These are phyloP conservation scores for Peniophora sp. DNA, from an alignment of 1,284 basidiomycete species.

Conservation along the genomic window DNA sequence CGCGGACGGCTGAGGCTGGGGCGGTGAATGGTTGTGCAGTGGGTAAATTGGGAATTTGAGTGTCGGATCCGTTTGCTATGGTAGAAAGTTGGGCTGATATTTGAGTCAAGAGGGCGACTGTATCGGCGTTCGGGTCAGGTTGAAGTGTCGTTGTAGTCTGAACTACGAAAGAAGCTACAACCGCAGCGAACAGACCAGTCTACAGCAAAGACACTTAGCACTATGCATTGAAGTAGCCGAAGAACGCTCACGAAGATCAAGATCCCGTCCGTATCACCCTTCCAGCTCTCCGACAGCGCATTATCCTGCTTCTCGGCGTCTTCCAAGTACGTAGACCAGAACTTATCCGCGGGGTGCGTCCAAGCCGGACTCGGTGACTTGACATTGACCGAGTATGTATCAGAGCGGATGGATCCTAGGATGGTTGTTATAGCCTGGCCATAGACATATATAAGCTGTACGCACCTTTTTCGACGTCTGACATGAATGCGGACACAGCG, in stretches of 20 bases:
- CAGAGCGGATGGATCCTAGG: background rate
- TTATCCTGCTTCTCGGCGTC: background rate
- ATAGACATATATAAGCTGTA: background rate
- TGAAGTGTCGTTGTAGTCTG: slow-evolving; percentile 31
- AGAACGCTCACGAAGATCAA: background rate
- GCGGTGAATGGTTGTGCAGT: slow-evolving; percentile 9
- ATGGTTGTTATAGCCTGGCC: background rate
- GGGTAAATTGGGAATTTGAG: background rate
- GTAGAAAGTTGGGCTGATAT: slow-evolving; percentile 13
- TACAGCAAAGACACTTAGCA: background rate
- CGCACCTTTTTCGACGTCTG: background rate
- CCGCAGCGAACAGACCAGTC: slow-evolving; percentile 38
- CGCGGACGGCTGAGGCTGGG: slow-evolving; percentile 17
- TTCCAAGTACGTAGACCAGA: background rate
- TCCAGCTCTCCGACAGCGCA: background rate
- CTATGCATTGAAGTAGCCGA: background rate
- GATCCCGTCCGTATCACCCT: background rate
- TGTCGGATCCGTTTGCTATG: background rate
- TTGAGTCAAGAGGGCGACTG: slow-evolving; percentile 24
- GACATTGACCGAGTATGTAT: background rate
- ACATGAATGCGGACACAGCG: too few species aligned
- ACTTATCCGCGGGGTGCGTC: background rate
- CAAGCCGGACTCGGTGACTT: background rate
- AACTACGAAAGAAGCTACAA: slow-evolving; percentile 35
- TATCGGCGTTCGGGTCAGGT: slow-evolving; percentile 22